These are phyloP conservation scores for Melaleuca quinquenervia DNA, from an alignment of 345 rosid species.

Conservation along the genomic window DNA sequence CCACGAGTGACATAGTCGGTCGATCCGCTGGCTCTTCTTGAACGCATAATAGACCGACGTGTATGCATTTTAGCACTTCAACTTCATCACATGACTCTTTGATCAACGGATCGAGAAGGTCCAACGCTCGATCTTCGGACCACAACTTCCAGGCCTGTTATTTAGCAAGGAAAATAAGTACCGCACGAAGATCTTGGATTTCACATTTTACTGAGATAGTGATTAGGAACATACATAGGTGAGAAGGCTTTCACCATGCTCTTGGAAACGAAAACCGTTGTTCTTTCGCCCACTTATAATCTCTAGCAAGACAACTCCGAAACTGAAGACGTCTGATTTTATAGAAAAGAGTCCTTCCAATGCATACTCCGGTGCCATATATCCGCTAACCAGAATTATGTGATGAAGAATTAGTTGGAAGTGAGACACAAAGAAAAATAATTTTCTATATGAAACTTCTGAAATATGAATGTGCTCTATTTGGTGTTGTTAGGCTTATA, in stretches of 20 bases:
- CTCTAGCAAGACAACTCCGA: conserved; percentile 4
- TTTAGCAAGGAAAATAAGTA: neutral
- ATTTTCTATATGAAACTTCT: neutral
- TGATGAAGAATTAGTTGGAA: neutral
- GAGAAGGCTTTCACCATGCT: conserved; percentile 8
- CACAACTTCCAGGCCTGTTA: neutral
- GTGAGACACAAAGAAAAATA: neutral
- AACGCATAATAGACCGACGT: neutral
- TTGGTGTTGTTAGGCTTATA: neutral
- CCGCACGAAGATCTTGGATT: neutral
- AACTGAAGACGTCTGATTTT: conserved; percentile 14
- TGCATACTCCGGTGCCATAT: conserved; percentile 28
- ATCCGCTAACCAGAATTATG: conserved; percentile 1
- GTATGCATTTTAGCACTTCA: neutral
- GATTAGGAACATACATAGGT: conserved; percentile 8
- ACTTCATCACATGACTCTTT: neutral
- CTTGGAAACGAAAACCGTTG: neutral
- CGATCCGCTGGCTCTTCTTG: neutral
- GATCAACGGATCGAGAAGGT: neutral
- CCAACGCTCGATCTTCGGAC: neutral
- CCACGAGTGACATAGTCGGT: neutral
- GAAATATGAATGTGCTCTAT: neutral
- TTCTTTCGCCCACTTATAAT: neutral
- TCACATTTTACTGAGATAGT: neutral
- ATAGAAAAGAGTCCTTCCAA: conserved; percentile 13